These are phyloP conservation scores for Calcarisporium arbuscula DNA, from an alignment of 2,329 filamentous ascomycete species.

Conservation along the genomic window DNA sequence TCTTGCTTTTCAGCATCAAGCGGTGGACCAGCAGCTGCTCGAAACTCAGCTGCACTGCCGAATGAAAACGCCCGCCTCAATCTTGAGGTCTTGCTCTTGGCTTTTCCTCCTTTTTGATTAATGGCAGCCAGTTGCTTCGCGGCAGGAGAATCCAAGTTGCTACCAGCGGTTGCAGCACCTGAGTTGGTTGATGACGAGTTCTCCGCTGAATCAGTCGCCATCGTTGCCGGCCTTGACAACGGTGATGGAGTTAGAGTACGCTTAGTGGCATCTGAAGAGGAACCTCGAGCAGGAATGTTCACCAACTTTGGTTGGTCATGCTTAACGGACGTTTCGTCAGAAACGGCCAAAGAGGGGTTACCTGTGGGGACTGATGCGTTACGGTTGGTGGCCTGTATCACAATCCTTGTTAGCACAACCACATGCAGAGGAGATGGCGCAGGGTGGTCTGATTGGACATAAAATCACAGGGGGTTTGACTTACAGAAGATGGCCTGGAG, in stretches of 20 bases:
- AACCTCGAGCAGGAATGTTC: constrained; percentile 55
- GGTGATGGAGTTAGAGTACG: constrained; percentile 63
- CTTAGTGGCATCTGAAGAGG: constrained; percentile 61
- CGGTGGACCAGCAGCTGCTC: constrained; percentile 59
- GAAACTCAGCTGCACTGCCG: constrained; percentile 86
- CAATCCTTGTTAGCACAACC: constrained; percentile 41
- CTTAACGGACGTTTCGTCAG: constrained; percentile 40
- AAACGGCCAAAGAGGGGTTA: constrained; percentile 44
- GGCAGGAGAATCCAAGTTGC: constrained; percentile 58
- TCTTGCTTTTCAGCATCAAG: constrained; percentile 30
- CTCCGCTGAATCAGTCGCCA: constrained; percentile 47
- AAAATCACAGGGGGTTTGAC: constrained; percentile 28
- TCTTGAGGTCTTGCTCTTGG: constrained; percentile 79
- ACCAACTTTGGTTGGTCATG: constrained; percentile 50
- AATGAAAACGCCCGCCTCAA: constrained; percentile 92
- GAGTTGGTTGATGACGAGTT: constrained; percentile 33
- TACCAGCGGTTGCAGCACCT: constrained; percentile 22
- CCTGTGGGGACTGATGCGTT: constrained; percentile 45
- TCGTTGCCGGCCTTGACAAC: constrained; percentile 63
- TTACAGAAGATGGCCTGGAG: constrained; percentile 61
- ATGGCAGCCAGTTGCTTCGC: constrained; percentile 82
- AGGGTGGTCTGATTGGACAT: constrained; percentile 36
- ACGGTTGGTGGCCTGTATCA: constrained; percentile 54
- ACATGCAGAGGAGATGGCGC: constrained; percentile 19
- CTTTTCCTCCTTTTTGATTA: constrained; percentile 69